phyloP scores from a whole-genome alignment of 805 yeast genomes.

The Metschnikowia borealis region DNA sequence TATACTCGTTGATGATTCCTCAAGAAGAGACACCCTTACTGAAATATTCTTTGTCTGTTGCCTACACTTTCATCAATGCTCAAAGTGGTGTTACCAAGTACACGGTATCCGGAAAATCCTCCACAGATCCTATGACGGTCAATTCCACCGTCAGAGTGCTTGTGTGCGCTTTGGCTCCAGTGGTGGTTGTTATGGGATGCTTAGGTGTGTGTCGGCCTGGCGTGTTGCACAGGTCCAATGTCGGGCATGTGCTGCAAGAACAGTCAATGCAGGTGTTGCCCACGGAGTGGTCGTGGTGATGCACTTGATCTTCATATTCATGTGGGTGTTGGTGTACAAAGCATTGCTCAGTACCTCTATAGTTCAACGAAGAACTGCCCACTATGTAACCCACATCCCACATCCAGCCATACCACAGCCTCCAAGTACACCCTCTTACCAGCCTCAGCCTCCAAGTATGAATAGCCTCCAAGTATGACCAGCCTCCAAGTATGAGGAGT shows the following conservation, averaged over 20 bases:
- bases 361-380: no score
- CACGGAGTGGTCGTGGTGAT: constrained; percentile 91
- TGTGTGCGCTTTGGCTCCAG: constrained; percentile 85
- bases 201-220: constrained; percentile 69
- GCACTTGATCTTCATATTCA: constrained; percentile 81
- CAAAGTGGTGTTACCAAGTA: constrained; percentile 70
- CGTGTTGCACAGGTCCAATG: constrained; percentile 97
- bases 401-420: no score
- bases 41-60: constrained; percentile 52
- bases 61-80: constrained; percentile 77
- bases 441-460: no score
- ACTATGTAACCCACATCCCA: no score
- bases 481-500: no score
- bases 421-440: no score
- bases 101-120: constrained; percentile 26
- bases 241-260: constrained; percentile 93
- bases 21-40: no score
- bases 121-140: constrained; percentile 44
- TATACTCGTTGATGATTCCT: no score
- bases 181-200: constrained; percentile 84
- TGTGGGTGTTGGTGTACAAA: constrained; percentile 76
- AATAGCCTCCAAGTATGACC: no score
- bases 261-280: constrained; percentile 91
- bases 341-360: no score
- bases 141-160: constrained; percentile 70